Percentiles rank a stretch among this genome's conserved stretches.
Evolutionary conservation across 208 protist species (phyloP).

Genomic region (Trypanosoma cruzi): DNA sequence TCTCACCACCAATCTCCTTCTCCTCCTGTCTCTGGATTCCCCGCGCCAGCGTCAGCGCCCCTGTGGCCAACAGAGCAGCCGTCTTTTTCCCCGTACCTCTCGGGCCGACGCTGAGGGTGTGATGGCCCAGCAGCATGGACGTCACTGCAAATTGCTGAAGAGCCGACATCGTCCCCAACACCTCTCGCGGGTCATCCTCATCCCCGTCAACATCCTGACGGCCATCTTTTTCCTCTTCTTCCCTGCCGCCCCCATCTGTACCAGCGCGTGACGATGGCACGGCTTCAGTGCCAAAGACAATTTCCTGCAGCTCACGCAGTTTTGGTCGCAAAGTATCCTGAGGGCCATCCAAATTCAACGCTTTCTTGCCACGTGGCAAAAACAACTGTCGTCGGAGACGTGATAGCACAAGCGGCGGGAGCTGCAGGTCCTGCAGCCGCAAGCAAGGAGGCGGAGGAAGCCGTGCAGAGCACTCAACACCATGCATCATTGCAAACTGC

Average conservation of each 20-base stretch:
- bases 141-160: slow-evolving; percentile 62
- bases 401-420: slow-evolving; percentile 37
- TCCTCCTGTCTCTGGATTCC: background rate
- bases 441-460: slow-evolving; percentile 48
- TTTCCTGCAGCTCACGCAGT: slow-evolving; percentile 25
- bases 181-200: slow-evolving; percentile 7
- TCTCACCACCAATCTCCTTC: slow-evolving; percentile 3
- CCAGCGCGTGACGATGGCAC: background rate
- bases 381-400: slow-evolving; percentile 16
- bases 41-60: slow-evolving; percentile 14
- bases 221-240: background rate
- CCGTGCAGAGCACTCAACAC: slow-evolving; percentile 38
- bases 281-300: slow-evolving; percentile 16
- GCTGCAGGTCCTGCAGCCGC: slow-evolving; percentile 36
- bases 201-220: too few species aligned
- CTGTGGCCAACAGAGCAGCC: slow-evolving; percentile 42
- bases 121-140: slow-evolving; percentile 65
- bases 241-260: background rate
- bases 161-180: slow-evolving; percentile 22
- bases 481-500: slow-evolving; percentile 42
- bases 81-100: slow-evolving; percentile 58
- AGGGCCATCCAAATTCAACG: background rate
- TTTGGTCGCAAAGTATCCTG: slow-evolving; percentile 10
- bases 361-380: background rate
- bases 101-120: slow-evolving; percentile 63